Evolutionary conservation across 257 asterid genomes (phyloP).

Genomic region (Penstemon eatonii): DNA sequence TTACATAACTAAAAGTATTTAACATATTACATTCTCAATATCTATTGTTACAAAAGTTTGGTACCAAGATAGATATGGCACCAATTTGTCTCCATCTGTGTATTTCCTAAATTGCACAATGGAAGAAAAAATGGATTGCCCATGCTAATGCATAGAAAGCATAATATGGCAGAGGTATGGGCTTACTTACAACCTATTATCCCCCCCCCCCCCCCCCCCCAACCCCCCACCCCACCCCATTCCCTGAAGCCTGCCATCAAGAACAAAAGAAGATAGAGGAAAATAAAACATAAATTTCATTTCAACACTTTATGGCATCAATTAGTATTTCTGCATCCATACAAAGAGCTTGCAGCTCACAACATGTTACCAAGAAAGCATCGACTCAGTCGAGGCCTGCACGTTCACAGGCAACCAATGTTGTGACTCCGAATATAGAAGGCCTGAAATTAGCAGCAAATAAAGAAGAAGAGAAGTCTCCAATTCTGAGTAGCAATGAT

Average conservation of each 20-base stretch:
- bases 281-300: neutral
- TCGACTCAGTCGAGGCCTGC: constrained; percentile 31
- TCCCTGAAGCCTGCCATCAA: neutral
- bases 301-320: constrained; percentile 48
- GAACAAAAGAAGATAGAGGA: constrained; percentile 16
- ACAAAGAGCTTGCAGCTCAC: constrained; percentile 45
- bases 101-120: neutral
- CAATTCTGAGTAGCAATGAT: neutral
- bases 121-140: constrained; percentile 12
- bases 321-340: constrained; percentile 46
- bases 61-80: constrained; percentile 15
- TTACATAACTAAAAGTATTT: too few relatives aligned
- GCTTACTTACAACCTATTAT: constrained; percentile 32
- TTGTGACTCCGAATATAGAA: constrained; percentile 42
- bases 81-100: neutral
- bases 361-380: constrained; percentile 35
- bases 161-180: constrained; percentile 39
- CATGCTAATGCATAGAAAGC: constrained; percentile 33
- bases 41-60: neutral
- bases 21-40: too few relatives aligned
- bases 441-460: constrained; percentile 27
- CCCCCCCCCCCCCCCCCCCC: neutral
- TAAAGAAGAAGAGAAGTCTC: constrained; percentile 23
- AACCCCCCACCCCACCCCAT: neutral
- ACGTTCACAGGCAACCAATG: constrained; percentile 32